These are phyloP conservation scores for Kernera saxatilis DNA, from an alignment of 345 rosid species.

Conservation along the genomic window DNA sequence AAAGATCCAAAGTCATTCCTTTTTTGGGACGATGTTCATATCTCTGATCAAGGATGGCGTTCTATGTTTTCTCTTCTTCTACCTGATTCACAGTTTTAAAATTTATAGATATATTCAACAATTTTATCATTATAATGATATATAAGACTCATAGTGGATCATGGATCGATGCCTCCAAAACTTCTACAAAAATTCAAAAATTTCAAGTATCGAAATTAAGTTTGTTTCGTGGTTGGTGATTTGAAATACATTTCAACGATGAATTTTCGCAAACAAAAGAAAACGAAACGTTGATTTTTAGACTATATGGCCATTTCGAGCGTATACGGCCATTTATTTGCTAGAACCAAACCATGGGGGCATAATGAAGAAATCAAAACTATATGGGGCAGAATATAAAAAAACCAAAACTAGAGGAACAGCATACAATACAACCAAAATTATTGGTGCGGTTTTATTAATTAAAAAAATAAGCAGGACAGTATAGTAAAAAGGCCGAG, in stretches of 20 bases:
- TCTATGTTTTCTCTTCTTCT: constrained; percentile 35
- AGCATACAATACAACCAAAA: background rate
- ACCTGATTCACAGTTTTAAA: background rate
- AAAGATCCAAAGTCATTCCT: constrained; percentile 43
- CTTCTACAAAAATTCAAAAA: too few species aligned
- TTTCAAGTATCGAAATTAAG: too few species aligned
- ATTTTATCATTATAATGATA: background rate
- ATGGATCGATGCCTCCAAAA: too few species aligned
- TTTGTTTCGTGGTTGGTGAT: too few species aligned
- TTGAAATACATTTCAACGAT: too few species aligned
- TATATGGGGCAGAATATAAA: background rate
- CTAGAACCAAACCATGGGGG: too few species aligned
- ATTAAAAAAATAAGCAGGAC: background rate
- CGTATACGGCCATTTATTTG: background rate
- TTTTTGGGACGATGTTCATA: constrained; percentile 64
- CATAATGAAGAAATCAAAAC: background rate
- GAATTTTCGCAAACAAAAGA: too few species aligned
- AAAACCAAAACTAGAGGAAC: background rate
- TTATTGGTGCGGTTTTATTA: background rate
- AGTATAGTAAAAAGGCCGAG: background rate
- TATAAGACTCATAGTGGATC: too few species aligned
- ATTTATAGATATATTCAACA: background rate
- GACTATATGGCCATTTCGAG: too few species aligned
- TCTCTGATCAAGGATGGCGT: constrained; percentile 57
- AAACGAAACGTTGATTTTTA: too few species aligned